phyloP scores from a whole-genome alignment of 2,329 filamentous ascomycete genomes.

The Talaromyces sp. region DNA sequence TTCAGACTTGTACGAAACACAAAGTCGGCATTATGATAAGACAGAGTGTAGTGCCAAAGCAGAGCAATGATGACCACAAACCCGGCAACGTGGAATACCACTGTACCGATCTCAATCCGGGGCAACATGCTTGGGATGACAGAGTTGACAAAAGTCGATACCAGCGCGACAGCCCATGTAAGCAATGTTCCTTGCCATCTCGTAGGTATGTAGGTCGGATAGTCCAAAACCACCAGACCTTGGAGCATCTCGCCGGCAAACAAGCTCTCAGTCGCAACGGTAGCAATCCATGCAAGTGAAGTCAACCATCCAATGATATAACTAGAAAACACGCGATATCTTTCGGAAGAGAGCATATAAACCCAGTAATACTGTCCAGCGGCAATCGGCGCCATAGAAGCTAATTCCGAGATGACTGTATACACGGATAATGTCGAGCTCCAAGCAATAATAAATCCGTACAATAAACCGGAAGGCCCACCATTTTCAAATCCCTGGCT shows the following conservation, averaged over 20 bases:
- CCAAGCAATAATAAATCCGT: constrained; percentile 55
- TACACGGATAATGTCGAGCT: constrained; percentile 50
- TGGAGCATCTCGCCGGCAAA: constrained; percentile 49
- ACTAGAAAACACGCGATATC: constrained; percentile 43
- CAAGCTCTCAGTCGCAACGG: constrained; percentile 45
- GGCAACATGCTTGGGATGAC: constrained; percentile 42
- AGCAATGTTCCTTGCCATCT: constrained; percentile 49
- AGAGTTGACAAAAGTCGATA: constrained; percentile 45
- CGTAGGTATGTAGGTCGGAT: constrained; percentile 40
- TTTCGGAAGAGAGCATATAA: constrained; percentile 45
- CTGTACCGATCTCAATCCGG: constrained; percentile 37
- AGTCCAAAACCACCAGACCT: constrained; percentile 46
- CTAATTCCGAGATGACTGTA: constrained; percentile 49
- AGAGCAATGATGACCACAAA: constrained; percentile 47
- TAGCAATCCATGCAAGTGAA: constrained; percentile 45
- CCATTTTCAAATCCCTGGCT: constrained; percentile 46
- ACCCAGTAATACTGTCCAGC: constrained; percentile 51
- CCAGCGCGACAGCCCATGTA: constrained; percentile 40
- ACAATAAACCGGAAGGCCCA: constrained; percentile 51
- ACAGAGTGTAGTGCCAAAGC: constrained; percentile 38
- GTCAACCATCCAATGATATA: constrained; percentile 49
- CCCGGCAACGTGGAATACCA: constrained; percentile 45
- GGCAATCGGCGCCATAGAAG: constrained; percentile 49
- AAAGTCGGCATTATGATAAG: constrained; percentile 38
- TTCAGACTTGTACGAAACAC: constrained; percentile 46